These are phyloP conservation scores for Rozella allomycis DNA, from an alignment of 371 early-diverging fungal genomes.

Conservation along the genomic window DNA sequence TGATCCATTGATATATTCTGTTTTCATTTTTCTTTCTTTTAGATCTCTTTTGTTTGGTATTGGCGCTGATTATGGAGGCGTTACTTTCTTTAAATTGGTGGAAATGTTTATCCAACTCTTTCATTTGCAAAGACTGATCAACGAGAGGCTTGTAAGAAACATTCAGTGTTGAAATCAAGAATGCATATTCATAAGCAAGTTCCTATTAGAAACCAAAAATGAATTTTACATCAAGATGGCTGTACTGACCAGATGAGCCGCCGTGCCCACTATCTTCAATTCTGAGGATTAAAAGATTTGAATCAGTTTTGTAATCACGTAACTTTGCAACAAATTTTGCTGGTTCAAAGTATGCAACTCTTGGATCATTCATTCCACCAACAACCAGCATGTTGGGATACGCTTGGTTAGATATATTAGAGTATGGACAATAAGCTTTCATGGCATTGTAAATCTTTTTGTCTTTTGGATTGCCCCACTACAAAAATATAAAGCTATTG, in stretches of 20 bases:
- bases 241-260: constrained; percentile 30
- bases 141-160: background rate
- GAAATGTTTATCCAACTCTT: too few relatives aligned
- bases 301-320: constrained; percentile 5
- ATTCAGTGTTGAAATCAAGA: constrained; percentile 13
- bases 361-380: constrained; percentile 38
- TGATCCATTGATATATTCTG: too few relatives aligned
- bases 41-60: too few relatives aligned
- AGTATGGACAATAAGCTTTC: constrained; percentile 20
- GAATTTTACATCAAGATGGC: too few relatives aligned
- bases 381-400: constrained; percentile 33
- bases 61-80: too few relatives aligned
- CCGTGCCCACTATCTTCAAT: constrained; percentile 35
- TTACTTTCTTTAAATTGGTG: too few relatives aligned
- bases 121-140: too few relatives aligned
- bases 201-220: too few relatives aligned
- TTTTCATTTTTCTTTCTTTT: too few relatives aligned
- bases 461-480: constrained; percentile 27
- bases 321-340: constrained; percentile 35
- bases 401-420: constrained; percentile 6
- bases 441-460: constrained; percentile 16
- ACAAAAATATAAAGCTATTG: constrained; percentile 2
- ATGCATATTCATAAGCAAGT: constrained; percentile 34
- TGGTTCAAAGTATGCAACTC: constrained; percentile 37
- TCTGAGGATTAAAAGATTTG: constrained; percentile 16